phyloP scores from a whole-genome alignment of 441 rosid genomes.

The Melastoma candidum region DNA sequence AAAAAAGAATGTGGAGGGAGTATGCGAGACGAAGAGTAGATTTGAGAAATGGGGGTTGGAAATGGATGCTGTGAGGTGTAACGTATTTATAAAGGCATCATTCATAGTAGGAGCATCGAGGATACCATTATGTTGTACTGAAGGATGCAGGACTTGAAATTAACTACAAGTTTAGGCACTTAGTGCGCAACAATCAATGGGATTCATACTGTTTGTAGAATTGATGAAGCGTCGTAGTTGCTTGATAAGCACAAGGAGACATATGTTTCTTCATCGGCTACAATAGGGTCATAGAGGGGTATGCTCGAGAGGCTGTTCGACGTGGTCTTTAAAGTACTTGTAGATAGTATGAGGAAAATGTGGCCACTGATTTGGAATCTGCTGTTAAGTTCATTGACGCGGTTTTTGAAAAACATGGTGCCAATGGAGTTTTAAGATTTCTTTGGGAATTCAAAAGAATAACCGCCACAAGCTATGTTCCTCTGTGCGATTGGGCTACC shows the following conservation, averaged over 20 bases:
- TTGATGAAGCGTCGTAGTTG: conserved; percentile 64
- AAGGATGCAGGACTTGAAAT: conserved; percentile 44
- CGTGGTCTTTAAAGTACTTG: conserved; percentile 44
- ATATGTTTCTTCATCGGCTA: conserved; percentile 40
- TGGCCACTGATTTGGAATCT: conserved; percentile 28
- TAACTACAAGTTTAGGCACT: conserved; percentile 50
- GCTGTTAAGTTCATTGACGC: conserved; percentile 35
- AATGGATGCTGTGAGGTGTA: conserved; percentile 64
- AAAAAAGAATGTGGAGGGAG: conserved; percentile 42
- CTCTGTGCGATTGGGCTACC: conserved; percentile 40
- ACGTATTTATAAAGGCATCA: conserved; percentile 57
- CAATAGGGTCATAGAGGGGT: conserved; percentile 47
- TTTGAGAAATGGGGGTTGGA: conserved; percentile 35
- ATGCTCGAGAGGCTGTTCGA: conserved; percentile 48
- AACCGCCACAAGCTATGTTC: conserved; percentile 19
- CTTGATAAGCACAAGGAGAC: conserved; percentile 58
- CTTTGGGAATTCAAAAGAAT: conserved; percentile 31
- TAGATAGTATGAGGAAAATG: conserved; percentile 43
- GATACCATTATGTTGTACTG: conserved; percentile 52
- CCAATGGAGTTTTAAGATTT: conserved; percentile 38
- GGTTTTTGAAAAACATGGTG: conserved; percentile 28
- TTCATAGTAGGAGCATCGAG: conserved; percentile 58
- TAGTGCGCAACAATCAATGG: conserved; percentile 49
- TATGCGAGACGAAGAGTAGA: conserved; percentile 41
- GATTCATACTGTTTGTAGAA: conserved; percentile 42